Evolutionary conservation across 768 basidiomycete species (phyloP).

Genomic region (Candolleomyces aberdarensis): DNA sequence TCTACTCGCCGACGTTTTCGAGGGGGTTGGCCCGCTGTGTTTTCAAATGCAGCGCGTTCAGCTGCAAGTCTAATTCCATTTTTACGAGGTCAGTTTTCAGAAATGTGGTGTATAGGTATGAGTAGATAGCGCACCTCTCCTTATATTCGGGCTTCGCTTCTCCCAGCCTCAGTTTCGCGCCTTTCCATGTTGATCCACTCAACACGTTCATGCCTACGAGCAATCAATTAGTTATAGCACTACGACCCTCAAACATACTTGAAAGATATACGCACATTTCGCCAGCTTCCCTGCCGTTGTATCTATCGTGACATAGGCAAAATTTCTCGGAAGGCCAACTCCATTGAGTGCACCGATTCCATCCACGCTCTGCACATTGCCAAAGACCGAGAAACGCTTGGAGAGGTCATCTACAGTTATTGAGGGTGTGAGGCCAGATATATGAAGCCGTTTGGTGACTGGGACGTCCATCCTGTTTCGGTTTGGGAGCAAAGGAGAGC

Average conservation of each 20-base stretch:
- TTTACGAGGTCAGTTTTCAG: background rate
- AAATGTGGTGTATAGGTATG: background rate
- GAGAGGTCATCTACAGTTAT: slow-evolving; percentile 57
- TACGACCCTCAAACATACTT: background rate
- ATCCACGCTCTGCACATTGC: slow-evolving; percentile 64
- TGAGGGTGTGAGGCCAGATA: slow-evolving; percentile 72
- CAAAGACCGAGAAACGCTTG: slow-evolving; percentile 60
- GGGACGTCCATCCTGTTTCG: slow-evolving; percentile 13
- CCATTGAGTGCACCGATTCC: slow-evolving; percentile 66
- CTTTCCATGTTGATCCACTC: slow-evolving; percentile 85
- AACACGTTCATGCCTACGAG: slow-evolving; percentile 64
- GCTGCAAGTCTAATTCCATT: slow-evolving; percentile 18
- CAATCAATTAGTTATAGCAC: background rate
- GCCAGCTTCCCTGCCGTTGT: slow-evolving; percentile 55
- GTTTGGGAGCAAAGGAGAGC: too few species aligned
- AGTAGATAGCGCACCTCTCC: slow-evolving; percentile 46
- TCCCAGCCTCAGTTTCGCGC: slow-evolving; percentile 77
- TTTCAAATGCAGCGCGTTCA: slow-evolving; percentile 18
- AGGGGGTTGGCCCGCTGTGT: slow-evolving; percentile 23
- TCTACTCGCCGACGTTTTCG: slow-evolving; percentile 43
- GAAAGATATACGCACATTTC: slow-evolving; percentile 50
- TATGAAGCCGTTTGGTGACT: slow-evolving; percentile 61
- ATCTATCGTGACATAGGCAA: slow-evolving; percentile 72
- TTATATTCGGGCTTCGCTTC: slow-evolving; percentile 77
- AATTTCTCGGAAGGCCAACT: slow-evolving; percentile 64